Base-by-base conservation (phyloP, 805 yeast genomes). In the Saccharomycopsis capsularis region DNA sequence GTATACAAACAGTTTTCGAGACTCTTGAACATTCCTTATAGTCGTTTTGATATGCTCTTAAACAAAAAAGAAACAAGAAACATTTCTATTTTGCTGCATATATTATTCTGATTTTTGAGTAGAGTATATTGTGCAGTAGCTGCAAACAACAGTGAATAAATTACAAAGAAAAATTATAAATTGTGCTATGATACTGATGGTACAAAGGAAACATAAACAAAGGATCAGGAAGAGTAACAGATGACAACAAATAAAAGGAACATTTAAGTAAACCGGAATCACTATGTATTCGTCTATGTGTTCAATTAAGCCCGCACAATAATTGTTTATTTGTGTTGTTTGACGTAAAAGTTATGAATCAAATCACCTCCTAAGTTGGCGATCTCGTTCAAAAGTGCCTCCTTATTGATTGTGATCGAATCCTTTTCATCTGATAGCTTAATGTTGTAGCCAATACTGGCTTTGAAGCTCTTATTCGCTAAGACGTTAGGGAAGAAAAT, bases 381-480 rank as follows among this genome's bases (percentile, higher is more conserved):
- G 36, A 93, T 83, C 63, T 91, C 95, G 50, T 75, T 72, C 51
- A 82, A 66, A n/a, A 86, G 73, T 2, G 91, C 84, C 15, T 77
- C 83, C 60, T 75, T 82, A 64, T 88, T 86, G 50, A 88, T 67
- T 34, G 69, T 69, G 11, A 85, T 82, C 37, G 64, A 65, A 47
- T 72, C 77, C 3, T 71, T 64, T 2, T 40, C 45, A 30, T 70
- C 75, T 3, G 71, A 63, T 1, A 95, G 95, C 59, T 75, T 73
- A 49, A 82, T 73, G 57, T 87, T 82, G 58, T 78, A 82, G 13
- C 90, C 95, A 52, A 85, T 63, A 55, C 84, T 86, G 21, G 84
- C 95, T 58, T 82, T 81, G 68, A 88, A 89, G 63, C 81, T 85
- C 60, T 78, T 76, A 53, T 76, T 75, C 18, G 70, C 67, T 53